Percentiles rank a stretch among this genome's conserved stretches.
Conservation (phyloP, 352 stramenopile genomes). For the Phytophthora cactorum region DNA sequence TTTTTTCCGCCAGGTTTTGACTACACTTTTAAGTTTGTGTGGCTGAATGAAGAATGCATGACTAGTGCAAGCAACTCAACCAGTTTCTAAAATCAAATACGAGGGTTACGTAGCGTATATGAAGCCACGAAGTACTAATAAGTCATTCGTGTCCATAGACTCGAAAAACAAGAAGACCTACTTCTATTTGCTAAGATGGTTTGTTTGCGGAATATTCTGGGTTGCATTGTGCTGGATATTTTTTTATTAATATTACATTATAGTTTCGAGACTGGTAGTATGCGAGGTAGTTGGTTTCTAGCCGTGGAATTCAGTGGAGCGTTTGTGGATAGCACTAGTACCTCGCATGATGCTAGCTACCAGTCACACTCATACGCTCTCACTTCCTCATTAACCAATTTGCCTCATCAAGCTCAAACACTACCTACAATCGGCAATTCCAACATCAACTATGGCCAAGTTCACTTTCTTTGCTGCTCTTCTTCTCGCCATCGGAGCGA, state of each 20-base stretch:
- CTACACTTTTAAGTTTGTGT: conserved; percentile 21
- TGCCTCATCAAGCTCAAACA: conserved; percentile 15
- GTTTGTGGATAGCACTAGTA: neutral
- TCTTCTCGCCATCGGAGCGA: conserved; percentile 16
- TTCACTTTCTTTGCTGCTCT: conserved; percentile 24
- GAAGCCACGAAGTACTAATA: no score
- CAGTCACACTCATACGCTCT: neutral
- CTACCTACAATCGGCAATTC: neutral
- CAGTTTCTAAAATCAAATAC: neutral
- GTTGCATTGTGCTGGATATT: no score
- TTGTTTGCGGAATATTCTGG: no score
- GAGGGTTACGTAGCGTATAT: neutral
- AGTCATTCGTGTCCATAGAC: no score
- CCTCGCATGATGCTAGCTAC: neutral
- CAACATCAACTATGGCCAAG: conserved; percentile 17
- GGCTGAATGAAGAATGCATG: conserved; percentile 4
- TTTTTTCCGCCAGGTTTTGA: conserved; percentile 11
- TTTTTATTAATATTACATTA: no score
- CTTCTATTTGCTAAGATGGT: no score
- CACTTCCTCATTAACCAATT: conserved; percentile 17
- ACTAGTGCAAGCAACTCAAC: conserved; percentile 7
- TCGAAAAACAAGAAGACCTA: no score
- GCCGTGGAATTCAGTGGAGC: neutral
- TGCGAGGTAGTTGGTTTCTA: neutral
- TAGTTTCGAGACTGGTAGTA: neutral